Conservation (phyloP, 805 yeast species). For the Saturnispora sekii region DNA sequence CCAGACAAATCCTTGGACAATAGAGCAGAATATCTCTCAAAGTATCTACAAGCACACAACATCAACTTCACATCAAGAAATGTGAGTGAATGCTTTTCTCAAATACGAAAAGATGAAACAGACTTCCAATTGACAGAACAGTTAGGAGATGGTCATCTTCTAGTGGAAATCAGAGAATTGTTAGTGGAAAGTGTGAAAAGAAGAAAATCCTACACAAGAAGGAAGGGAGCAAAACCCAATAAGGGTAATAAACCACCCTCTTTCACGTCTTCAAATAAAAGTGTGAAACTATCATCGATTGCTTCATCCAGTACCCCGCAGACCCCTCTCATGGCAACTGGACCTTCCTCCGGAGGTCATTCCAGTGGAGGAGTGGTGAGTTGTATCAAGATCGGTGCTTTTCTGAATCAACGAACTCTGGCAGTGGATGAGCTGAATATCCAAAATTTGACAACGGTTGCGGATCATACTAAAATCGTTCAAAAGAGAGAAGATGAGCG, state of each 20-base stretch:
- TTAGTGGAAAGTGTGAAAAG: conserved; percentile 20
- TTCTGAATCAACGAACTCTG: conserved; percentile 5
- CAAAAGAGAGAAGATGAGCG: conserved; percentile 20
- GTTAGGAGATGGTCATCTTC: conserved; percentile 9
- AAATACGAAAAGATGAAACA: conserved; percentile 18
- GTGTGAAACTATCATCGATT: neutral
- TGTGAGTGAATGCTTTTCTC: conserved; percentile 19
- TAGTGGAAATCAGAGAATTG: conserved; percentile 15
- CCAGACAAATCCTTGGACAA: conserved; percentile 15
- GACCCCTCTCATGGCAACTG: neutral
- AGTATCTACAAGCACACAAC: conserved; percentile 14
- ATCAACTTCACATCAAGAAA: conserved; percentile 18
- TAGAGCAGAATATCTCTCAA: conserved; percentile 21
- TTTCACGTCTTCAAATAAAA: too few relatives aligned
- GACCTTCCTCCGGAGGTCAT: neutral
- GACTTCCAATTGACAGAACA: conserved; percentile 10
- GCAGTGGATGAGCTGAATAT: conserved; percentile 1
- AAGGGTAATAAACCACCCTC: conserved; percentile 4
- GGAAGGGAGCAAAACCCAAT: conserved; percentile 11
- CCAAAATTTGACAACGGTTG: conserved; percentile 13
- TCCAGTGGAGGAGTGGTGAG: conserved; percentile 3
- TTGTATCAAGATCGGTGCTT: conserved; percentile 11
- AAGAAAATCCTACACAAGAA: conserved; percentile 22
- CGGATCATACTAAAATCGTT: conserved; percentile 17
- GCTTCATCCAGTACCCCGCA: neutral